Conservation (phyloP, 495 filamentous ascomycete species). For the Penicillium odoratum region DNA sequence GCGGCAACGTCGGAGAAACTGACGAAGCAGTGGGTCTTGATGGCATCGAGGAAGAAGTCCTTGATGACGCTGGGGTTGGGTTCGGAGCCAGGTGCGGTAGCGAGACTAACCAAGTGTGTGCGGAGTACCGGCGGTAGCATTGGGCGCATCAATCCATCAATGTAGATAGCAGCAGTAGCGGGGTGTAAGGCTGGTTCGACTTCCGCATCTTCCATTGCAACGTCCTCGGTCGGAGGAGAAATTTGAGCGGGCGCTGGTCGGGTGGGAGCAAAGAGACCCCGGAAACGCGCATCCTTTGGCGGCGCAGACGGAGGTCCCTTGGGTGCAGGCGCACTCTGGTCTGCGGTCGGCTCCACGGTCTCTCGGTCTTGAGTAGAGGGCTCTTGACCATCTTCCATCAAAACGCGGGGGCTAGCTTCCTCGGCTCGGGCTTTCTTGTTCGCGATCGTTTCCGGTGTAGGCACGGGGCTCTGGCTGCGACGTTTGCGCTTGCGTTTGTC, state of each 20-base stretch:
- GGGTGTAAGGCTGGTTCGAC: slow-evolving; percentile 74
- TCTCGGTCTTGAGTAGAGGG: slow-evolving; percentile 13
- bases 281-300: slow-evolving; percentile 52
- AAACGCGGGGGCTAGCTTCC: slow-evolving; percentile 28
- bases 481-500: slow-evolving; percentile 74
- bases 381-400: slow-evolving; percentile 31
- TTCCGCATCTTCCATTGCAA: slow-evolving; percentile 43
- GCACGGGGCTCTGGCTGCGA: slow-evolving; percentile 66
- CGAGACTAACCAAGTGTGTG: slow-evolving; percentile 66
- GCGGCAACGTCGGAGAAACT: slow-evolving; percentile 64
- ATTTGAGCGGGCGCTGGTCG: slow-evolving; percentile 21
- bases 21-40: slow-evolving; percentile 86
- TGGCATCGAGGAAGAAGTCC: slow-evolving; percentile 76
- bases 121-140: slow-evolving; percentile 64
- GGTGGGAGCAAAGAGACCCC: slow-evolving; percentile 49
- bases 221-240: slow-evolving; percentile 24
- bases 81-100: slow-evolving; percentile 53
- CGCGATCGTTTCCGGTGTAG: slow-evolving; percentile 46
- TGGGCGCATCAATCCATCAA: slow-evolving; percentile 87
- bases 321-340: slow-evolving; percentile 13
- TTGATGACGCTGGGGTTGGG: slow-evolving; percentile 55
- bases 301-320: slow-evolving; percentile 20
- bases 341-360: slow-evolving; percentile 4
- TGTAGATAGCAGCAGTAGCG: slow-evolving; percentile 84
- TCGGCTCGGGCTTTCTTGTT: slow-evolving; percentile 46